A percentile compares a stretch with the other conserved stretches of the same genome.
Conservation (phyloP, 1,139 yeast genomes). For the Sugiyamaella pinicola region DNA sequence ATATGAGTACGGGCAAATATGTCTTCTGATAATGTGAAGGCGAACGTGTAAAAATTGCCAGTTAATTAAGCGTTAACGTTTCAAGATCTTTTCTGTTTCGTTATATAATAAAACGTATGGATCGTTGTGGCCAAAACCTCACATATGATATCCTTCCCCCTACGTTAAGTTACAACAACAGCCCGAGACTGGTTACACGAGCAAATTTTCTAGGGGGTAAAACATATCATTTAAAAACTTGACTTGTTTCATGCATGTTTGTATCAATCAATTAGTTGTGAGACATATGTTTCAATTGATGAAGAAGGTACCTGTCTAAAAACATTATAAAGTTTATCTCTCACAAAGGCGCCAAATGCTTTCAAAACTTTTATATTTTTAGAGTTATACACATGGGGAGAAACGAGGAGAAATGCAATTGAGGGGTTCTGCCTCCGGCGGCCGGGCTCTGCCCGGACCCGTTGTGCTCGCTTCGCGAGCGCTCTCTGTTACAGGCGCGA, state of each 20-base stretch:
- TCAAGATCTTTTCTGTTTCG: neutral
- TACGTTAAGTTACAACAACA: neutral
- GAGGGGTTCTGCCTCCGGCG: too few species aligned
- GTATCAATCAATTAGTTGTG: slow-evolving; percentile 11
- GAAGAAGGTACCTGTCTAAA: neutral
- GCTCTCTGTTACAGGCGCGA: neutral
- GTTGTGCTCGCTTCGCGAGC: neutral
- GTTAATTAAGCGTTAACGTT: neutral
- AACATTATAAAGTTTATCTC: neutral
- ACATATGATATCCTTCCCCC: neutral
- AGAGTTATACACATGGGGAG: neutral
- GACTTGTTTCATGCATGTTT: slow-evolving; percentile 11
- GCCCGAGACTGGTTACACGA: neutral
- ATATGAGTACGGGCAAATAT: neutral
- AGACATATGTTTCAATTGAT: slow-evolving; percentile 4
- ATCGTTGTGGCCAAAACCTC: neutral
- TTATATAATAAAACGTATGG: neutral
- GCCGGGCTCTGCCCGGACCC: neutral
- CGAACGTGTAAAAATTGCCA: neutral
- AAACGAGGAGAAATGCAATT: too few species aligned
- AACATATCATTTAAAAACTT: neutral
- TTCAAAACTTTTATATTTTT: neutral
- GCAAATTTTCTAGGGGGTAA: neutral
- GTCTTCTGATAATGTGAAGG: neutral
- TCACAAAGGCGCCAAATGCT: slow-evolving; percentile 3